Conservation (phyloP, 176 grass and related monocot species). For the Oryza longistaminata region DNA sequence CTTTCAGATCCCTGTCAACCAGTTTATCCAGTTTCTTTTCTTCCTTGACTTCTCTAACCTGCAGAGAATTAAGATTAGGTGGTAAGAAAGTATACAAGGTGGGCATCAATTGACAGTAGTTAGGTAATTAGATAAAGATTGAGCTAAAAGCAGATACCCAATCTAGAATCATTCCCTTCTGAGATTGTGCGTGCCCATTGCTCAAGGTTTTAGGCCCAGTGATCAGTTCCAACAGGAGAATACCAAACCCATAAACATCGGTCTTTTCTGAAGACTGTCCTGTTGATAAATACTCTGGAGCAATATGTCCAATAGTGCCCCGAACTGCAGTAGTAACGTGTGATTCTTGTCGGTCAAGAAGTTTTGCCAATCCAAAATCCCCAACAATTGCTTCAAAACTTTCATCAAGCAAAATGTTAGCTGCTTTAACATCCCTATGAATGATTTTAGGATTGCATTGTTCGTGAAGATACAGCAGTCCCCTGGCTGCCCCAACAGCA, state of each 20-base stretch:
- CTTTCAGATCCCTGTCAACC: conserved; percentile 73
- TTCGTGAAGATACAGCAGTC: conserved; percentile 91
- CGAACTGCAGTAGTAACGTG: conserved; percentile 93
- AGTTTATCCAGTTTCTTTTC: conserved; percentile 64
- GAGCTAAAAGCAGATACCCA: conserved; percentile 55
- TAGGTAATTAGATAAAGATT: conserved; percentile 3
- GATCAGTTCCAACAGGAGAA: conserved; percentile 87
- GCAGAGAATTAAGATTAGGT: conserved; percentile 18
- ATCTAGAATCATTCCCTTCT: conserved; percentile 97
- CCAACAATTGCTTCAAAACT: conserved; percentile 89
- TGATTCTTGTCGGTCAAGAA: conserved; percentile 88
- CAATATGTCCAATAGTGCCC: conserved; percentile 94
- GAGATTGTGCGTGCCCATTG: conserved; percentile 66
- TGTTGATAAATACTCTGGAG: conserved; percentile 96
- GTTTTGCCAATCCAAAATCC: conserved; percentile 96
- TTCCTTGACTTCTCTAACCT: conserved; percentile 79
- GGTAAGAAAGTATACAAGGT: neutral
- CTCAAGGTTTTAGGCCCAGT: conserved; percentile 85
- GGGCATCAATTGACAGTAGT: neutral
- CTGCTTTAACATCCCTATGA: conserved; percentile 95
- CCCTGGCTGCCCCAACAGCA: conserved; percentile 84
- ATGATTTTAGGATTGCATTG: conserved; percentile 99
- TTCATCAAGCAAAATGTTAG: conserved; percentile 94
- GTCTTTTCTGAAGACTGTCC: conserved; percentile 97
- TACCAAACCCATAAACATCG: conserved; percentile 95